Conservation (phyloP, 106 monocot species). For the Agapanthus africanus region DNA sequence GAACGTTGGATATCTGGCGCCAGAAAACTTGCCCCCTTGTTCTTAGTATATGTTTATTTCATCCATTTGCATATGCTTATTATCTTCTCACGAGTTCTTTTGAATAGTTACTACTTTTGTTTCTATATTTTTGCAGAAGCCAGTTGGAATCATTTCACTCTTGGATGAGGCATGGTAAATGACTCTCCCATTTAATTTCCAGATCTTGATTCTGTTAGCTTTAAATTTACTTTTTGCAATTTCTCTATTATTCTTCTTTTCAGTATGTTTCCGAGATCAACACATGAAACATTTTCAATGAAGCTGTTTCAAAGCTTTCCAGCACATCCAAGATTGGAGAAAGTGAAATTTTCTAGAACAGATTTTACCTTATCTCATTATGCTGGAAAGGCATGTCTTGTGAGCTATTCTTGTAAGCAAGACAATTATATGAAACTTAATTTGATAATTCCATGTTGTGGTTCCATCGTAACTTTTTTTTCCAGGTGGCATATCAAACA, state of each 20-base stretch:
- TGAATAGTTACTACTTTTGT: background rate
- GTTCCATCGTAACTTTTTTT: constrained; percentile 9
- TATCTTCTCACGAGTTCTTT: background rate
- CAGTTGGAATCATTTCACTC: constrained; percentile 67
- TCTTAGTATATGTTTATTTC: no score
- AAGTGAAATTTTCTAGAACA: constrained; percentile 67
- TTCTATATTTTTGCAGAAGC: constrained; percentile 44
- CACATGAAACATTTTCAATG: constrained; percentile 67
- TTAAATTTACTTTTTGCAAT: constrained; percentile 1
- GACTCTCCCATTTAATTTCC: background rate
- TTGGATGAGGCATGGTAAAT: constrained; percentile 93
- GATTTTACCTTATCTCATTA: constrained; percentile 83
- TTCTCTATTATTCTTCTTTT: constrained; percentile 11
- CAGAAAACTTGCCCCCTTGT: background rate
- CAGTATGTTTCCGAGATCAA: constrained; percentile 95
- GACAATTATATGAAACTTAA: constrained; percentile 9
- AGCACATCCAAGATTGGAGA: constrained; percentile 62
- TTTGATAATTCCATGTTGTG: background rate
- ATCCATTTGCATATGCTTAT: background rate
- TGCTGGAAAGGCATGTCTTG: constrained; percentile 83
- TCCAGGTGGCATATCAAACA: constrained; percentile 76
- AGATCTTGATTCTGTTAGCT: constrained; percentile 4
- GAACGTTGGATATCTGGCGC: background rate
- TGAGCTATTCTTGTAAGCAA: constrained; percentile 28
- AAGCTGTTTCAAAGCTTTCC: constrained; percentile 75